These are phyloP conservation scores for Dendrobium catenatum DNA, from an alignment of 106 monocot genomes.

Conservation along the genomic window DNA sequence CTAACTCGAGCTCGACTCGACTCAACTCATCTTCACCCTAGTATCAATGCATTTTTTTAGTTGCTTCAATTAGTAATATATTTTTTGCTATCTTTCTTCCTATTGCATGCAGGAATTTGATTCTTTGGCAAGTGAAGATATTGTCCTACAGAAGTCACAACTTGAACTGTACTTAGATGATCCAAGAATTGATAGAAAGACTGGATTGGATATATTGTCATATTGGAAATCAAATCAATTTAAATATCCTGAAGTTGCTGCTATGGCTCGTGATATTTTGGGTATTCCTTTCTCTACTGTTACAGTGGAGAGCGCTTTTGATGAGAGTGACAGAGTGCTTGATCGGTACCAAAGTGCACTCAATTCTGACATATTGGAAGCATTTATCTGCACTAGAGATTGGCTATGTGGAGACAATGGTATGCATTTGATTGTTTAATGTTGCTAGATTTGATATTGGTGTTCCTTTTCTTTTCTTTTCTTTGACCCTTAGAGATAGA, in stretches of 20 bases:
- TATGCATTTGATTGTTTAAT: neutral
- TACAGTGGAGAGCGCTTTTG: neutral
- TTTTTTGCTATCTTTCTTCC: neutral
- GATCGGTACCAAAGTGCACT: neutral
- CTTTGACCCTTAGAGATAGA: too few species aligned
- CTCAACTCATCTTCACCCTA: too few species aligned
- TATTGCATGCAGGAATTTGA: conserved; percentile 8
- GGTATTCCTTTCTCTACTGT: neutral
- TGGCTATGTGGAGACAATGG: neutral
- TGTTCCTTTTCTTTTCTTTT: neutral
- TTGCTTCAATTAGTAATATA: neutral
- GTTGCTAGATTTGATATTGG: neutral
- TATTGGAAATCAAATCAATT: conserved; percentile 4
- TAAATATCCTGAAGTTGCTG: neutral
- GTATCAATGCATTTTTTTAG: neutral
- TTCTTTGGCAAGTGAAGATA: neutral
- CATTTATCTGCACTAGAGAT: conserved; percentile 3
- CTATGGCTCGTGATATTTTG: conserved; percentile 3
- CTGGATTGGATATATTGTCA: neutral
- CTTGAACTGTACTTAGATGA: conserved; percentile 11
- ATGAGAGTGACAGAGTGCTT: conserved; percentile 1
- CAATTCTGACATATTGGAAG: neutral
- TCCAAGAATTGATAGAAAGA: conserved; percentile 5
- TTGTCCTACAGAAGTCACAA: conserved; percentile 3
- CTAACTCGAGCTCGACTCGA: too few species aligned